Evolutionary conservation across 2,329 filamentous ascomycete genomes (phyloP), one percentile per base, ranked within the genome.

Genomic region (Alternaria gansuensis): DNA sequence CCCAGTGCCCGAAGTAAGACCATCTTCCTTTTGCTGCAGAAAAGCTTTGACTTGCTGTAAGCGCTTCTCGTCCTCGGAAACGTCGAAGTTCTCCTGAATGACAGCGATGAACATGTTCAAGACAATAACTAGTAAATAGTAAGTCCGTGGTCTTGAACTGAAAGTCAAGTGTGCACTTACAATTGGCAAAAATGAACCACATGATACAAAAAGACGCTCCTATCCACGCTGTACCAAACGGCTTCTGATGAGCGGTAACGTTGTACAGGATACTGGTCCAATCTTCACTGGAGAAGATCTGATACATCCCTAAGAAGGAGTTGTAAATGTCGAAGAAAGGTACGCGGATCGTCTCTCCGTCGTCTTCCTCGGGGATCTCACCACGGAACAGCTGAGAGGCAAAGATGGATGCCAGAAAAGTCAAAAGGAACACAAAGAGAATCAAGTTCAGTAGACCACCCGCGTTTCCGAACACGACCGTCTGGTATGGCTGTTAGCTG

Each of bases 31-130:
- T 67, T 93, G 88, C 73, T 96, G 92, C 43, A 99, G 82, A 70
- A 98, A 99, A 1, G 94, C 92, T 72, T 93, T 94, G 60, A 99
- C 93, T 79, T 99, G 96, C 75, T 98, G 92, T 62, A 98, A 80
- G 21, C 96, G 92, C 79, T 99, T 99, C 77, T 98, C 93, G 74
- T 99, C 96, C 76, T 99, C 95, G 3, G 93, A 96, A 26, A 99
- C 93, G 79, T 99, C 95, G 75, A 99, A 99, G 73, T 97, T 99
- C 75, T 99, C 95, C 77, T 99, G 95, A 66, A 99, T 99, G 80
- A 99, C 95, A 83, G 95, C 95, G 91, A 99, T 98, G 83, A 99
- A 99, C 95, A 99, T 99, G 75, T 98, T 99, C 81, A 99, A 81
- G 62, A 98, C 86, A 79, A 99, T 96, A 75, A 98, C 74, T 76